phyloP scores from a whole-genome alignment of 164 flowering plant species.

The Sextonia rubra region DNA sequence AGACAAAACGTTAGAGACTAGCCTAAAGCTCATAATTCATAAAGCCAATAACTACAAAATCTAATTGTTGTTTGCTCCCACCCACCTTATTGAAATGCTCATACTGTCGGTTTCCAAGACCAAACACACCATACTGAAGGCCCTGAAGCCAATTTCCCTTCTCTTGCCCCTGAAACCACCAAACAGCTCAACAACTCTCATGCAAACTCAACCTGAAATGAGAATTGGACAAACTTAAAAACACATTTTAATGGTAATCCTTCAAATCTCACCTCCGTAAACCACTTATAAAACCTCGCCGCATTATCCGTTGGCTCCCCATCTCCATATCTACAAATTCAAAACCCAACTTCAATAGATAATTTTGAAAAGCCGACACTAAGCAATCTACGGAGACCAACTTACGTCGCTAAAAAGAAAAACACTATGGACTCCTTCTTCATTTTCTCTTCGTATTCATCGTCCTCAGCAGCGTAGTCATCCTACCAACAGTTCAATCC shows the following conservation, averaged over 20 bases:
- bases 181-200: not conserved
- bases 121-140: conserved; percentile 76
- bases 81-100: conserved; percentile 96
- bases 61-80: not conserved
- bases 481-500: conserved; percentile 41
- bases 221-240: not conserved
- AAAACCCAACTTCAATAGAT: not conserved
- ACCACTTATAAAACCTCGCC: conserved; percentile 95
- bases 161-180: conserved; percentile 50
- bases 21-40: not conserved
- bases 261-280: conserved; percentile 13
- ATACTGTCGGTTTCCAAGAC: conserved; percentile 93
- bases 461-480: conserved; percentile 90
- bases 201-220: not conserved
- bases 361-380: not conserved
- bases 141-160: conserved; percentile 56
- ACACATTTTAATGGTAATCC: too few relatives aligned
- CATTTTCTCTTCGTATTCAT: conserved; percentile 73
- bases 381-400: not conserved
- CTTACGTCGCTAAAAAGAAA: conserved; percentile 94
- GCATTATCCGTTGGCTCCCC: conserved; percentile 99
- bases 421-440: conserved; percentile 69
- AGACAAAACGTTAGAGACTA: conserved; percentile 2
- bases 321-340: conserved; percentile 51
- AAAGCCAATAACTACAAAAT: not conserved